Evolutionary conservation across 176 grass and related monocot genomes (phyloP), one percentile per base, ranked within the genome.

Genomic region (Eremochloa ophiuroides): DNA sequence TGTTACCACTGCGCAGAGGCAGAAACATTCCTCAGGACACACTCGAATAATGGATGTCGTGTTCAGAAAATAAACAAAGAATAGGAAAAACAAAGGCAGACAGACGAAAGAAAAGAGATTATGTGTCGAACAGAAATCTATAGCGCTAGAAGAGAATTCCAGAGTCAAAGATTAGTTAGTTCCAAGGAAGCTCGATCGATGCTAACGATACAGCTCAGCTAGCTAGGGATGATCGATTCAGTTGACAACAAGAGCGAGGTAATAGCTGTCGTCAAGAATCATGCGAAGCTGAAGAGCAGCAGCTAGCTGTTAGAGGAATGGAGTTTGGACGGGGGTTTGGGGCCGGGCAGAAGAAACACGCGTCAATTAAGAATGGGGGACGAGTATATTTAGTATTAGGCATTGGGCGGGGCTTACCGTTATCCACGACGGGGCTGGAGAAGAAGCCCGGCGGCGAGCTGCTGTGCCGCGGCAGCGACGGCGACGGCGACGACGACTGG

Each of bases 361-460:
- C 53, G 22, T 3, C 8, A 33, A 59, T 35, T 14, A 29, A 1
- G 17, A 1, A 65, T 4, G 12, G 39, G 7, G 23, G 18, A 18
- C 0, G 4, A 22, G 40, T 25, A 23, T 51, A n/a, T n/a, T 0
- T 15, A 37, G 43, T 62, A 38, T 68, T 77, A 68, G 63, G 7
- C 31, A 35, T 35, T 35, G 34, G 14, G 8, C 5, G 34, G 14
- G 8, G 8, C 64, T 84, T 78, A 91, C 89, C 84, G 58, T 82
- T 84, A 38, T 92, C 90, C 66, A 86, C 73, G 64, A 88, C 84
- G 29, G 76, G 87, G 47, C 82, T 86, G 37, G 89, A 95, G 75
- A 92, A 90, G 85, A 95, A 92, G 10, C 85, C 93, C 33, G 87
- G 78, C 62, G 93, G 93, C 37, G 84, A 92, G 85, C 90, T 90